Base-by-base conservation (phyloP, 148 eudicot species). In the Rhododendron ferrugineum region DNA sequence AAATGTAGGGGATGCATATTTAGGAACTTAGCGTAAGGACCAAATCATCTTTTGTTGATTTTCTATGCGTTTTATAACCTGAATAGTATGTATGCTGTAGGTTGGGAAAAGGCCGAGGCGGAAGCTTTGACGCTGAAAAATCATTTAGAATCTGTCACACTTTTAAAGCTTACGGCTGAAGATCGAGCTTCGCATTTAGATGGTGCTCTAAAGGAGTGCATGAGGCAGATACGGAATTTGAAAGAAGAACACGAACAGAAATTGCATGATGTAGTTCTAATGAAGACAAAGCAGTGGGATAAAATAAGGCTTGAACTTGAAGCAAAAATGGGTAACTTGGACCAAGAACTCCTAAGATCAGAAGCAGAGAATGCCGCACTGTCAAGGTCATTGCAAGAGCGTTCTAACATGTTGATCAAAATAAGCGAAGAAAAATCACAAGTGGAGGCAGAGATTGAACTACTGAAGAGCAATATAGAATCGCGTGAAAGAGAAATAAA, bases 91-190 rank as follows among this genome's bases (percentile, higher is more conserved):
- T 64, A 54, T 82, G 11, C 58, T 90, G 60, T 92, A 97, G 99
- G 99, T 85, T 97, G 99, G 99, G 99, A 97, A 87, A 97, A 95
- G 91, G 99, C 98, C 50, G 99, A 97, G 75, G 92, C 95, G 9
- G 99, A 97, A 91, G 98, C 98, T 87, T 86, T 93, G 83, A 86
- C 98, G 10, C 85, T 97, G 82, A 97, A 94, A 91, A 90, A 88
- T 88, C 95, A 97, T 83, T 88, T 97, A n/a, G 99, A 97, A 82
- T 87, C 99, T 36, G 98, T 97, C 78, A 95, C 98, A 8, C 92
- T 97, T 40, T 88, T 92, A 74, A 97, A 97, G 90, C 93, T 97
- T 56, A 92, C 95, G 34, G 98, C 94, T 20, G 99, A 97, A 90
- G 98, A 97, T 87, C 88, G 93, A 81, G 95, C 97, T 52, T 91